Percentiles rank a stretch among this genome's conserved stretches.
Conservation (phyloP, 2,329 filamentous ascomycete genomes). For the Trichoderma sp. region DNA sequence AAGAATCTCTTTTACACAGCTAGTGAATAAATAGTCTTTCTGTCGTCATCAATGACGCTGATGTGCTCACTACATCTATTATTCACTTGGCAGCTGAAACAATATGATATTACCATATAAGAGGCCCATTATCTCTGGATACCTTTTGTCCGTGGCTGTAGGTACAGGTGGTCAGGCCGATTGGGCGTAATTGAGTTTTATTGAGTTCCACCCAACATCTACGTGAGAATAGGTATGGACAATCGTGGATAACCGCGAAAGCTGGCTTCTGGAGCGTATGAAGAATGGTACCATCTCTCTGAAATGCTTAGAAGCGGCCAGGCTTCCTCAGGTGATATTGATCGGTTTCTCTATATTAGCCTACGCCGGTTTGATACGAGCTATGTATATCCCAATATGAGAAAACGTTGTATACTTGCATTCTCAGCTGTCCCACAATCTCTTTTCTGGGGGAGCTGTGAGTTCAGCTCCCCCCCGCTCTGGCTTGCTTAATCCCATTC, state of each 20-base stretch:
- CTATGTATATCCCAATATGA: neutral
- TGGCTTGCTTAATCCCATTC: neutral
- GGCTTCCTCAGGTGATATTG: neutral
- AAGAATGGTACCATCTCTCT: neutral
- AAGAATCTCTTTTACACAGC: neutral
- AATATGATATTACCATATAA: neutral
- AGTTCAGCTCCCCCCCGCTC: neutral
- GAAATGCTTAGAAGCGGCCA: neutral
- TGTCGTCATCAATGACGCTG: neutral
- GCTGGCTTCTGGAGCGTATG: neutral
- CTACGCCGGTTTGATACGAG: neutral
- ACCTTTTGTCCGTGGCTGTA: neutral
- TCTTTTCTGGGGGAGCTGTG: neutral
- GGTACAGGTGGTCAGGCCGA: neutral
- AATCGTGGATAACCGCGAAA: neutral
- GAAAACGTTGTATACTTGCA: neutral
- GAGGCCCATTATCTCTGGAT: neutral
- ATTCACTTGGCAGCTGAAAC: neutral
- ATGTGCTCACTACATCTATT: rapidly evolving
- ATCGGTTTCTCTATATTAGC: neutral
- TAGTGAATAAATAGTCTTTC: neutral
- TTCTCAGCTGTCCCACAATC: neutral
- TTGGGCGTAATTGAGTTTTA: neutral
- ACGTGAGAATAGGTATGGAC: neutral
- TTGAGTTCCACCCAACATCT: neutral